Evolutionary conservation across 257 asterid genomes (phyloP), one percentile per base, ranked within the genome.

Genomic region (Mentha longifolia): DNA sequence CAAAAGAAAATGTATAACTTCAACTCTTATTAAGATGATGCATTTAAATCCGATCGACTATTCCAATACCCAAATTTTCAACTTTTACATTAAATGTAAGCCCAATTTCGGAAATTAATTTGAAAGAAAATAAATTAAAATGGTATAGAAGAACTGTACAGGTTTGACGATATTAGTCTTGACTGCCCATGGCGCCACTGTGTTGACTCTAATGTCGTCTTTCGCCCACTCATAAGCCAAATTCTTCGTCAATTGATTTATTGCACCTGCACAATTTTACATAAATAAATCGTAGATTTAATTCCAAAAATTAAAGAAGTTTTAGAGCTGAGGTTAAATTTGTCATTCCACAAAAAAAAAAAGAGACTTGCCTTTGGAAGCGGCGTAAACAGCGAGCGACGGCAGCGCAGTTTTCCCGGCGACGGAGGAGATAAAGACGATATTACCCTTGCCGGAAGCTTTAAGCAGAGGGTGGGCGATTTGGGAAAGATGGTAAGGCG

Each of bases 171-270:
- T 41, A 47, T 71, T 68, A 74, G 86, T 82, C 12, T 60, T 73
- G 70, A 74, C 76, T n/a, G 73, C 71, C 82, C 80, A 76, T 17
- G 84, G 84, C 8, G 86, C 80, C 42, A 82, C 82, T 15, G 80
- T 43, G 50, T 82, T 79, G 49, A 79, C 84, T 62, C 86, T 71
- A 68, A 82, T 82, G 46, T 72, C 68, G 66, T 82, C 86, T 55
- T 82, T 76, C 14, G 82, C 86, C 86, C 86, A 82, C 62, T 82
- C 86, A 35, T 57, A 82, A 9, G 86, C 84, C 76, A 82, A 56
- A 66, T 76, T 82, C 78, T 70, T 82, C 20, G 84, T 76, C 73
- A 79, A 58, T 58, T 82, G 86, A 68, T 82, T 78, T 17, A 82
- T 73, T 0, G 78, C 86, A 51, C 76, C 86, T 82, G 83, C 69